Evolutionary conservation across 1,284 basidiomycete genomes (phyloP), one percentile per base, ranked within the genome.

Genomic region (Grifola frondosa): DNA sequence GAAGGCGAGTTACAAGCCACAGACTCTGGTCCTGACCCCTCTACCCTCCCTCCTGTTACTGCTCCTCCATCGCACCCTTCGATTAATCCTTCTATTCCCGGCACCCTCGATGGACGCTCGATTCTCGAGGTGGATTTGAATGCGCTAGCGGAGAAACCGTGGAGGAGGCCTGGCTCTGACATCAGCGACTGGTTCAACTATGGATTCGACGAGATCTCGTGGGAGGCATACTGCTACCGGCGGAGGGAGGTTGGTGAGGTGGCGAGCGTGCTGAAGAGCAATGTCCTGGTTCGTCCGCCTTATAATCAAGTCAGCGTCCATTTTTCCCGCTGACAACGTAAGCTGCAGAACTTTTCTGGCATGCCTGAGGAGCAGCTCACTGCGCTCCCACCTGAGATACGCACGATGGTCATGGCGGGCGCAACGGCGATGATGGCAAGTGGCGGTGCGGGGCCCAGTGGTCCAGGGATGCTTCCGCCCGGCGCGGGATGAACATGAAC

Each of bases 181-280:
- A 74, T 98, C 44, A 90, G 89, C 56, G 96, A 98, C 69, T 99
- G 92, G 87, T 99, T 99, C 72, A 99, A 99, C 68, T 99, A 97
- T 58, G 97, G 97, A 0, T 99, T 99, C 62, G 96, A 99, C 64
- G 97, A 99, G 67, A 78, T 92, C 11, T 88, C 88, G 15, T 99
- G 94, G 91, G 88, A 91, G 55, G 82, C 86, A 33, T 99, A 95
- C 65, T 88, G 91, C 57, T 85, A 88, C 62, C 84, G 91, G 56
- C 78, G 94, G 58, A 75, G 88, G 30, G 88, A 91, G 46, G 71
- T 96, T 53, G 85, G 86, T 3, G 87, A 91, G 37, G 69, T 87
- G 39, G 88, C 90, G 6, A 79, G 78, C 40, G 84, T 87, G 30
- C 69, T 91, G 34, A 91, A 90, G 62, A 75, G 77, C 0, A 88